Percentiles rank a stretch among this genome's conserved stretches.
These are phyloP conservation scores for Priceomyces carsonii DNA, from an alignment of 805 yeast genomes.

Conservation along the genomic window DNA sequence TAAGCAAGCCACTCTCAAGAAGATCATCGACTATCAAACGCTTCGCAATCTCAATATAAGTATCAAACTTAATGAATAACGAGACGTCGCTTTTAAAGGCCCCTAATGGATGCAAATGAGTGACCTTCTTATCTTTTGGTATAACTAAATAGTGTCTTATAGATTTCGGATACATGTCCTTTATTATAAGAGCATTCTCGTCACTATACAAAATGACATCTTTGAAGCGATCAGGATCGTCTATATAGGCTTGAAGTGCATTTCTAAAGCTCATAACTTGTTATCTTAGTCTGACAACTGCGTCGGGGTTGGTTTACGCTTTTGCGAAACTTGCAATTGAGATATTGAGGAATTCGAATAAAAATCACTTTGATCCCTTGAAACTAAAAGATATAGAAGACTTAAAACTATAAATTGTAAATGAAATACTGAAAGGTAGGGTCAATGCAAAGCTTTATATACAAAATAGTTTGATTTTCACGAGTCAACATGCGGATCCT, in stretches of 20 bases:
- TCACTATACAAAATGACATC: conserved; percentile 49
- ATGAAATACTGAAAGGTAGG: no score
- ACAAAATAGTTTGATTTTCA: no score
- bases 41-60: conserved; percentile 40
- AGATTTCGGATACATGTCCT: conserved; percentile 67
- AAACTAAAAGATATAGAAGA: no score
- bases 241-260: conserved; percentile 51
- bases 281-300: no score
- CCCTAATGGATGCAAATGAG: conserved; percentile 51
- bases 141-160: conserved; percentile 58
- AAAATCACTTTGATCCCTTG: no score
- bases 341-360: no score
- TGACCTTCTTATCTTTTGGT: conserved; percentile 47
- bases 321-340: no score
- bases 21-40: conserved; percentile 30
- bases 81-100: conserved; percentile 40
- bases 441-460: no score
- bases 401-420: no score
- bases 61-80: conserved; percentile 25
- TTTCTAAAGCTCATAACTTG: conserved; percentile 46
- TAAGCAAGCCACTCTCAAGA: conserved; percentile 16
- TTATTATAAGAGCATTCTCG: conserved; percentile 53
- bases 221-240: conserved; percentile 40
- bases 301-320: no score
- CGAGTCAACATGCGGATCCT: no score